Evolutionary conservation across 2,329 filamentous ascomycete genomes (phyloP).

Genomic region (Colletotrichum cordylinicola): DNA sequence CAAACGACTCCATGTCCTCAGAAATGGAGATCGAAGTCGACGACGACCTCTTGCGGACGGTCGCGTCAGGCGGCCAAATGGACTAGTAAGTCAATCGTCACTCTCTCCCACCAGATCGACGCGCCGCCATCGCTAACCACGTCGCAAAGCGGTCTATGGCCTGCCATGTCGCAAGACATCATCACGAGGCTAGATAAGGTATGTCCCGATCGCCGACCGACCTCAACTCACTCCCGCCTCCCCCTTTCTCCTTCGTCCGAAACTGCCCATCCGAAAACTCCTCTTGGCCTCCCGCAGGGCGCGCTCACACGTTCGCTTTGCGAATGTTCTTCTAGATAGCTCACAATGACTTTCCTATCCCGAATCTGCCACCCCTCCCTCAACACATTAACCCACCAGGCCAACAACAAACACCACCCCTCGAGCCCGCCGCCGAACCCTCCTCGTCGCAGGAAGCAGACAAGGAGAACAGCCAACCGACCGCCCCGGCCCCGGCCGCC

Average conservation of each 20-base stretch:
- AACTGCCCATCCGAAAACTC: constrained; percentile 28
- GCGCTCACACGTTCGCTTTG: constrained; percentile 4
- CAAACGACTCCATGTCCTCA: background rate
- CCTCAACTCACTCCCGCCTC: background rate
- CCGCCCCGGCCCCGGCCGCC: constrained; percentile 35
- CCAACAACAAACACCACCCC: constrained; percentile 43
- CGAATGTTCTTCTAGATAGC: constrained; percentile 64
- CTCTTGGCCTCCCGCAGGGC: constrained; percentile 38
- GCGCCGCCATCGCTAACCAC: constrained; percentile 25
- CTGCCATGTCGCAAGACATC: constrained; percentile 67
- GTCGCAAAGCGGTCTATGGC: constrained; percentile 70
- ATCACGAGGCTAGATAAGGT: constrained; percentile 72
- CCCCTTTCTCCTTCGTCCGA: background rate
- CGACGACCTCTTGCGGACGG: constrained; percentile 51
- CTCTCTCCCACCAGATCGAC: background rate
- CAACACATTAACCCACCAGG: constrained; percentile 42
- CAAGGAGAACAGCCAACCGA: constrained; percentile 69
- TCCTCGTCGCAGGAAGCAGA: constrained; percentile 62
- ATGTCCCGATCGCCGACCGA: constrained; percentile 10
- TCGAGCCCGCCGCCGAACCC: constrained; percentile 36
- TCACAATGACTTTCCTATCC: constrained; percentile 76
- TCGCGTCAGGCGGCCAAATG: constrained; percentile 58
- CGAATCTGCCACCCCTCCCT: constrained; percentile 56
- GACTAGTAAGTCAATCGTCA: constrained; percentile 54
- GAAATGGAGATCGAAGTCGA: constrained; percentile 63